Percentiles rank a stretch among this genome's conserved stretches.
These are phyloP conservation scores for Eutypella sp. DNA, from an alignment of 2,329 filamentous ascomycete species.

Conservation along the genomic window DNA sequence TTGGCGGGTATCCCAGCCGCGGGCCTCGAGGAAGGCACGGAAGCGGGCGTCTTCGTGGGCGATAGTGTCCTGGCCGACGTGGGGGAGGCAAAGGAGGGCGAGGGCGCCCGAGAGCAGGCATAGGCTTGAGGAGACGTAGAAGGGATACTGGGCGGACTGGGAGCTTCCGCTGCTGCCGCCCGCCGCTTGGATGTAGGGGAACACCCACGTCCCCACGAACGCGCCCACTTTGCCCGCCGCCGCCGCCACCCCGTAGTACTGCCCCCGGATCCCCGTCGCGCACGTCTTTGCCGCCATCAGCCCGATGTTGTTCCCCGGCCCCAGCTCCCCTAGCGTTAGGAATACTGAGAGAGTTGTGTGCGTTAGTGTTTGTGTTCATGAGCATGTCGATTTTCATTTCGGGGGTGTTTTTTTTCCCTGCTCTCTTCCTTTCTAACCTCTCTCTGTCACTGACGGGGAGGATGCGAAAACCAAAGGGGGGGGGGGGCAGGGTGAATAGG, in stretches of 20 bases:
- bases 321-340: conserved; percentile 71
- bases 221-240: conserved; percentile 73
- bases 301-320: conserved; percentile 88
- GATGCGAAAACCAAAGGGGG: neutral
- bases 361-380: neutral
- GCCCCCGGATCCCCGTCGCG: conserved; percentile 79
- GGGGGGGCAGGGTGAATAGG: neutral
- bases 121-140: conserved; percentile 75
- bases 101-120: conserved; percentile 70
- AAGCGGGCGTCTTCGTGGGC: conserved; percentile 71
- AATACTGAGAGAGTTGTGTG: conserved; percentile 51
- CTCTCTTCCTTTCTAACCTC: neutral
- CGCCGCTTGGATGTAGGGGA: conserved; percentile 65
- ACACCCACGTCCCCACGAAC: conserved; percentile 81
- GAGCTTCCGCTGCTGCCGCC: conserved; percentile 48
- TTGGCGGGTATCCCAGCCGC: conserved; percentile 70
- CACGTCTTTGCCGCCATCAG: conserved; percentile 82
- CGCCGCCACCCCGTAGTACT: conserved; percentile 66
- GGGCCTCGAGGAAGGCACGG: conserved; percentile 62
- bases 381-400: neutral
- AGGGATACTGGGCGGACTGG: conserved; percentile 78
- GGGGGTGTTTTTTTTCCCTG: neutral
- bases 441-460: neutral
- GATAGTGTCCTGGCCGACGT: conserved; percentile 84
- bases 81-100: conserved; percentile 62